Conservation (phyloP, 768 basidiomycete genomes). For the Hericium coralloides region DNA sequence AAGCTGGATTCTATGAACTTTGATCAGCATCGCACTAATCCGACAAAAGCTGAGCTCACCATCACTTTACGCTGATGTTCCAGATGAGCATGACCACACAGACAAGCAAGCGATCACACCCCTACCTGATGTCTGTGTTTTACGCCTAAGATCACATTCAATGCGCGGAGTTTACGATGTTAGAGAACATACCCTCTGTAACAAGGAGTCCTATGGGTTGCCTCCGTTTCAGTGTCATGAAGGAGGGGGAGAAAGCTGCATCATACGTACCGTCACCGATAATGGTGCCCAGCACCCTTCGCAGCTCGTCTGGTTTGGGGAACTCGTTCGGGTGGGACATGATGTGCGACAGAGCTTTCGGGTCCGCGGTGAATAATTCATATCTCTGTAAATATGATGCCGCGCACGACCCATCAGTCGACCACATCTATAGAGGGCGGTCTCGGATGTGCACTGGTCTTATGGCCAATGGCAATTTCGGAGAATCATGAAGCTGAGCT, state of each 20-base stretch:
- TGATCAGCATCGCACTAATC: neutral
- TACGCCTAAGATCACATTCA: neutral
- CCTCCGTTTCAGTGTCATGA: too few relatives aligned
- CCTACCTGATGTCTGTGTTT: neutral
- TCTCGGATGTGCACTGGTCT: too few relatives aligned
- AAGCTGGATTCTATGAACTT: conserved; percentile 1
- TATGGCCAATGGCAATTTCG: neutral
- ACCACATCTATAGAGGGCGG: too few relatives aligned
- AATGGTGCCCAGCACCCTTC: neutral
- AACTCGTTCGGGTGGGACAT: neutral
- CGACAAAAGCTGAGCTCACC: neutral
- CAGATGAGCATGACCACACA: neutral
- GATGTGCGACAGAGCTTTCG: neutral
- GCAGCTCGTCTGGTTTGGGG: neutral
- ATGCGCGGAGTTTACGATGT: neutral
- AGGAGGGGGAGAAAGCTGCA: neutral
- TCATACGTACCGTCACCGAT: neutral
- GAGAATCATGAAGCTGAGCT: neutral
- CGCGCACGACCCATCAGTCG: neutral
- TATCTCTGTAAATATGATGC: neutral
- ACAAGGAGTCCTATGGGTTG: neutral
- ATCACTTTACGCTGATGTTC: neutral
- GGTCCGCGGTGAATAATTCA: neutral
- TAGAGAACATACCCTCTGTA: neutral
- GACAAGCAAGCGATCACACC: neutral